Evolutionary conservation across 352 stramenopile species (phyloP).

Genomic region (Chloridella minuta): DNA sequence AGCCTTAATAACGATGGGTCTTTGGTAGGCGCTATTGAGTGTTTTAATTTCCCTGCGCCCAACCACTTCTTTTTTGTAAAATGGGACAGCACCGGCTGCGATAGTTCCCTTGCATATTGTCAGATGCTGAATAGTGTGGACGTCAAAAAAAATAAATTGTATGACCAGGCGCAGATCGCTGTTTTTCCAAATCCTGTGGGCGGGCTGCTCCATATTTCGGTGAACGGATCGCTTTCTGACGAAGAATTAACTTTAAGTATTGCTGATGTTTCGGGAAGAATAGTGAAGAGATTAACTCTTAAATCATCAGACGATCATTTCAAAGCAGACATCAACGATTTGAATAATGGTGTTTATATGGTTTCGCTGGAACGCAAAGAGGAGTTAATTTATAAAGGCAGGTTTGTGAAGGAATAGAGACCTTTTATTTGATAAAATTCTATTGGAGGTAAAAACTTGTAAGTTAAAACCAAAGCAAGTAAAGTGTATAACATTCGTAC

Average conservation of each 20-base stretch:
- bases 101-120: neutral
- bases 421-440: no score
- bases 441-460: no score
- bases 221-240: neutral
- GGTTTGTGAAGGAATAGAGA: no score
- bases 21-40: neutral
- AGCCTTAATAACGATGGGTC: neutral
- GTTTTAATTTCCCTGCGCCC: neutral
- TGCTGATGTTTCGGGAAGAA: neutral
- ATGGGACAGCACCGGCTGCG: neutral
- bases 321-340: neutral
- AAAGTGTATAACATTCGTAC: no score
- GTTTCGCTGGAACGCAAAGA: no score
- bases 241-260: neutral
- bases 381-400: no score
- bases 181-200: neutral
- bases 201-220: neutral
- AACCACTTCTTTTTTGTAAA: neutral
- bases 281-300: neutral
- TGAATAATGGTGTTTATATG: no score
- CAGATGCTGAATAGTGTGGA: neutral
- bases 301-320: neutral
- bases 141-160: neutral
- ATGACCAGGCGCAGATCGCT: neutral
- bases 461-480: no score